Conservation (phyloP, 2,329 filamentous ascomycete species). For the Sclerotinia sclerotiorum region DNA sequence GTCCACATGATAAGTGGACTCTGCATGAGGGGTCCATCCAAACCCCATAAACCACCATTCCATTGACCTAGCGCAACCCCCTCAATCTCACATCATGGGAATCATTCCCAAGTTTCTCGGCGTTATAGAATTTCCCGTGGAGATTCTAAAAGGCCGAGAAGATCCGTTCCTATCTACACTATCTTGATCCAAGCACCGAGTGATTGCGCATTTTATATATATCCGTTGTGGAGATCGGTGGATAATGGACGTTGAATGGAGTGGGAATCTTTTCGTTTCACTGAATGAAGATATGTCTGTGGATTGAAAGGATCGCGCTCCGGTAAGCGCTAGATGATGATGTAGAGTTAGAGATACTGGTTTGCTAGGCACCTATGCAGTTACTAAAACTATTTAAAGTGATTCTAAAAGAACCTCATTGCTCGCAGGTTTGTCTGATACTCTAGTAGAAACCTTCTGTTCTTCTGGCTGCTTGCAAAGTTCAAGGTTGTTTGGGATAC, state of each 20-base stretch:
- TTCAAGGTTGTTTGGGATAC: not conserved
- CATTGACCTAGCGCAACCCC: not conserved
- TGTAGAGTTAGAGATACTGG: not conserved
- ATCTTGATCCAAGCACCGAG: not conserved
- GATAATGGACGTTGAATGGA: not conserved
- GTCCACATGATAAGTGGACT: conserved; percentile 4
- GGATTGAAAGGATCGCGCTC: not conserved
- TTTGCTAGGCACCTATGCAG: too few species aligned
- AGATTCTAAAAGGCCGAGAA: not conserved
- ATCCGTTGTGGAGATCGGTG: not conserved
- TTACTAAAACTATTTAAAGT: too few species aligned
- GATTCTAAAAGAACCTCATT: too few species aligned
- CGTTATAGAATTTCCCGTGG: not conserved
- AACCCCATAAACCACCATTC: too few species aligned
- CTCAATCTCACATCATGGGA: not conserved
- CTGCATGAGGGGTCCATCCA: not conserved
- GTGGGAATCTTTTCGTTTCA: not conserved
- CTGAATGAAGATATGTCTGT: not conserved
- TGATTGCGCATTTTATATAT: not conserved
- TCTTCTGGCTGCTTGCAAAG: not conserved
- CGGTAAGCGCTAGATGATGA: not conserved
- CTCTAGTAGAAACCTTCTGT: not conserved
- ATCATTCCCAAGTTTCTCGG: not conserved
- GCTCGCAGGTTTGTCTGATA: too few species aligned
- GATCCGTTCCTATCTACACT: not conserved